Conservation (phyloP, 1,139 yeast genomes). For the Diutina rugosa region DNA sequence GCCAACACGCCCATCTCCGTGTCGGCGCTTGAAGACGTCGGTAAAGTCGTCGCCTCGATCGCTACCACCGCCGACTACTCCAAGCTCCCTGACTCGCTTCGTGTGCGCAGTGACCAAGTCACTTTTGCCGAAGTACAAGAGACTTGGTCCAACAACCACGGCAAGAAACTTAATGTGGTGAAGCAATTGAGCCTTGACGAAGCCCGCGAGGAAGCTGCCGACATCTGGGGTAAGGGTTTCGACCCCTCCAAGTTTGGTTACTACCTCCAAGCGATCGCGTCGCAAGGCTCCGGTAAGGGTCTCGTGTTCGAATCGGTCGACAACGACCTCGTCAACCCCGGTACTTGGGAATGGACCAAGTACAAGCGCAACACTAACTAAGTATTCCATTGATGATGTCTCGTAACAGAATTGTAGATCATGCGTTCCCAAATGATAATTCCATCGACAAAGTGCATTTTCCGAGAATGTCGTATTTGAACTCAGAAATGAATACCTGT, state of each 20-base stretch:
- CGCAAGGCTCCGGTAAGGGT: conserved; percentile 6
- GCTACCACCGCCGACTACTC: conserved; percentile 19
- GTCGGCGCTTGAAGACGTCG: conserved; percentile 33
- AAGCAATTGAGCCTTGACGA: conserved; percentile 13
- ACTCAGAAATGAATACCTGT: no score
- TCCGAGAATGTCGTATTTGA: no score
- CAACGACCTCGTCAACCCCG: conserved; percentile 43
- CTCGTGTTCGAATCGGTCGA: conserved; percentile 13
- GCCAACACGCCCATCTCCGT: conserved; percentile 18
- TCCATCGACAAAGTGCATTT: no score
- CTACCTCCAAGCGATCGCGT: conserved; percentile 6
- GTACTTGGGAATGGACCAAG: conserved; percentile 39
- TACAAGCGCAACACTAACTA: conserved; percentile 6
- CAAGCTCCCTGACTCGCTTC: conserved; percentile 31
- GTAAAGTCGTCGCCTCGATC: conserved; percentile 26
- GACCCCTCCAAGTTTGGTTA: conserved; percentile 11
- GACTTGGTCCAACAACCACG: conserved; percentile 26
- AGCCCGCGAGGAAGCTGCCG: conserved; percentile 17
- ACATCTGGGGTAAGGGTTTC: conserved; percentile 19
- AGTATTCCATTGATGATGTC: no score
- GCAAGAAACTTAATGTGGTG: conserved; percentile 19
- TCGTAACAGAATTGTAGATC: no score
- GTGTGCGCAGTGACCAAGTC: conserved; percentile 28
- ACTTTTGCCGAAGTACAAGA: conserved; percentile 25
- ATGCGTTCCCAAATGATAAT: no score